Conservation (phyloP, 306 rosid species). For the Fragaria iinumae region DNA sequence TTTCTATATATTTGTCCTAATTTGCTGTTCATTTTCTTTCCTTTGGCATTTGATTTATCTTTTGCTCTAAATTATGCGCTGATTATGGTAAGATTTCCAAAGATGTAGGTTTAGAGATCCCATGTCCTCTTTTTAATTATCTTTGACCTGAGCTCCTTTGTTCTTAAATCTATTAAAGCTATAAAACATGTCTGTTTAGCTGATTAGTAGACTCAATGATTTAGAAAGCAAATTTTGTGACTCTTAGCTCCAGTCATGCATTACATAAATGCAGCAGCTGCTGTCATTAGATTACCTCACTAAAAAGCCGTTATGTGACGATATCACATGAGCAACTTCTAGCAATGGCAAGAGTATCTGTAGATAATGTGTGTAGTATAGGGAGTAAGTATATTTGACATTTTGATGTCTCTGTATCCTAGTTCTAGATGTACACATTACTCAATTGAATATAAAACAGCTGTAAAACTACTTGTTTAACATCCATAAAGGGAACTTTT, state of each 20-base stretch:
- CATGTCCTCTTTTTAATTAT: neutral
- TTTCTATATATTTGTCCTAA: neutral
- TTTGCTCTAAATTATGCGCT: neutral
- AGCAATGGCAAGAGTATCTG: neutral
- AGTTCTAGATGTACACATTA: neutral
- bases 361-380: neutral
- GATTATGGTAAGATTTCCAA: neutral
- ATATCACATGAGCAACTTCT: neutral
- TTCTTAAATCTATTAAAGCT: neutral
- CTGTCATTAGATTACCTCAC: neutral
- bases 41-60: neutral
- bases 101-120: neutral
- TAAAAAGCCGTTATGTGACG: neutral
- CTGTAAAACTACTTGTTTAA: too few relatives aligned
- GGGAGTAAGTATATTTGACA: neutral
- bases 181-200: neutral
- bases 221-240: too few relatives aligned
- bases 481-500: neutral
- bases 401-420: neutral
- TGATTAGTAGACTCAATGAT: neutral
- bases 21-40: neutral
- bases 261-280: neutral
- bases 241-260: neutral
- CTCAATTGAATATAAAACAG: neutral
- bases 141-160: neutral